phyloP scores from a whole-genome alignment of 176 grass and related monocot genomes.

The Ensete glaucum region DNA sequence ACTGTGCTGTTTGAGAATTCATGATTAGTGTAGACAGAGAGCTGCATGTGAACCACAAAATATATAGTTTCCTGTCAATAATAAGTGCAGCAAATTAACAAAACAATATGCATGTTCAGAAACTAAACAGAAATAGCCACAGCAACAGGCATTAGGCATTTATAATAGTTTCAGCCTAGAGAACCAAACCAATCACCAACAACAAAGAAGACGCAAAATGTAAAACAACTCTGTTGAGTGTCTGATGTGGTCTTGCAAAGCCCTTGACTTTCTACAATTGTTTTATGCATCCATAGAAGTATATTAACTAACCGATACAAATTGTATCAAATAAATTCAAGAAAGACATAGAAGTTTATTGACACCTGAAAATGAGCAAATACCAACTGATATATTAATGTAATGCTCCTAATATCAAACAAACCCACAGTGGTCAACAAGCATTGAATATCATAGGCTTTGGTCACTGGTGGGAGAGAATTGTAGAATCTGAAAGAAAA shows the following conservation, averaged over 20 bases:
- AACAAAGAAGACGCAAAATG: too few relatives aligned
- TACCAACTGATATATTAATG: conserved; percentile 30
- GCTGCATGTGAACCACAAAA: neutral
- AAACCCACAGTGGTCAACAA: conserved; percentile 47
- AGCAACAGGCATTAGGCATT: too few relatives aligned
- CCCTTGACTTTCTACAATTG: too few relatives aligned
- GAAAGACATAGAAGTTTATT: neutral
- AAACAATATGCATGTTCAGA: neutral
- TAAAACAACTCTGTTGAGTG: too few relatives aligned
- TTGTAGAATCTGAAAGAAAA: conserved; percentile 74
- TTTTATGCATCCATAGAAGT: neutral
- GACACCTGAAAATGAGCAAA: conserved; percentile 61
- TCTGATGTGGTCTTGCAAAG: too few relatives aligned
- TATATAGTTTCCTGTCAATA: neutral
- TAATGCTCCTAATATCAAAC: neutral
- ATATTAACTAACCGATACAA: neutral
- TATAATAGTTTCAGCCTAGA: too few relatives aligned
- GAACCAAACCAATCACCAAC: too few relatives aligned
- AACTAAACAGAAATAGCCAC: too few relatives aligned
- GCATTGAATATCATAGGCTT: conserved; percentile 79
- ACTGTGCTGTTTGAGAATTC: neutral
- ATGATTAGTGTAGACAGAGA: neutral
- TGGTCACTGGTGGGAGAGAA: conserved; percentile 85
- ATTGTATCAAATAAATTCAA: neutral
- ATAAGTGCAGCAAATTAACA: neutral